Evolutionary conservation across 441 rosid species (phyloP), one percentile per base, ranked within the genome.

Genomic region (Capsella rubella): DNA sequence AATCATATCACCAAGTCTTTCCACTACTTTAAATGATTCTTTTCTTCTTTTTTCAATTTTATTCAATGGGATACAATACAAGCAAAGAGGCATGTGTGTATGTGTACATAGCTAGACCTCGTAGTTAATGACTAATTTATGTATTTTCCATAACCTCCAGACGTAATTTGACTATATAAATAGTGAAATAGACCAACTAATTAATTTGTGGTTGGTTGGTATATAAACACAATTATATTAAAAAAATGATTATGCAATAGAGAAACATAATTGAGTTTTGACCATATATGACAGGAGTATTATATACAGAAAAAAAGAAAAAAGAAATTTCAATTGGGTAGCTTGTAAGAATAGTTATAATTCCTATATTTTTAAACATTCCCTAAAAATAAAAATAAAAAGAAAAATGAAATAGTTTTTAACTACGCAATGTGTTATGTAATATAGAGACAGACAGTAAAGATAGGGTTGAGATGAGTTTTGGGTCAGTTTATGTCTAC

Each of bases 1-100:
- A 51, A 71, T 77, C 80, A 77, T 71, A 54, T 77, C 80, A 71
- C 21, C 73, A 65, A 42, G 69, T 77, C 80, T 65, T 65, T 77
- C 77, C 72, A 65, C 64, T 64, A 16, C 75, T 63, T 67, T 69
- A 45, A 45, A 46, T 63, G 43, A 52, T 45, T 16, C 16, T 40
- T 49, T 40, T 16, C 18, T 16, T 16, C 18, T 16, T 16, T 16
- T 16, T 16, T 16, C 18, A 16, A 16, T 16, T 16, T 16, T 16
- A 16, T 16, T 16, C 18, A 16, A 16, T 0, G 18, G 18, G 18
- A 16, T 16, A 16, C 18, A 16, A 16, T 16, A 16, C 18, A 16
- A 16, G 18, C 18, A 16, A 16, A 64, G 55, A 56, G 43, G 59
- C 59, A 73, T 49, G 78, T 49, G 52, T 73, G 51, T 43, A 64